These are phyloP conservation scores for Hypoxylon lienhwacheense DNA, from an alignment of 495 filamentous ascomycete genomes.

Conservation along the genomic window DNA sequence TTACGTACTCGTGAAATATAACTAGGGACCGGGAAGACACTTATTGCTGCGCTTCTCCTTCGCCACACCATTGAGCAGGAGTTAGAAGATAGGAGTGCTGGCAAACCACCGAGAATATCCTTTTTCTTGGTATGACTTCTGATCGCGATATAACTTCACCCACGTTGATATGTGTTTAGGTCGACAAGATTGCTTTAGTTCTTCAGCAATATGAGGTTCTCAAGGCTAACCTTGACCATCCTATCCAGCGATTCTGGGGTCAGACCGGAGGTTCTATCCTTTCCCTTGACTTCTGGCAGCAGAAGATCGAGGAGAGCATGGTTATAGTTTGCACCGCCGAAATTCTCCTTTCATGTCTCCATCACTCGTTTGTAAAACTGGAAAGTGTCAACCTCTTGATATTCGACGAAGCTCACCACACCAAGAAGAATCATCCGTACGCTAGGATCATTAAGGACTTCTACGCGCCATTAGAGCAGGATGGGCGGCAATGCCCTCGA, in stretches of 20 bases:
- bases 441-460: slow-evolving; percentile 89
- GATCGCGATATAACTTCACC: neutral
- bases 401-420: slow-evolving; percentile 96
- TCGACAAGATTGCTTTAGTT: slow-evolving; percentile 86
- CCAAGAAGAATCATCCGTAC: slow-evolving; percentile 93
- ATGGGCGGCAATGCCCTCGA: slow-evolving; percentile 61
- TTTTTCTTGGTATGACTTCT: slow-evolving; percentile 73
- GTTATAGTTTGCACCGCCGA: slow-evolving; percentile 94
- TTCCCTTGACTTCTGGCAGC: slow-evolving; percentile 67
- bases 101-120: slow-evolving; percentile 63
- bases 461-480: slow-evolving; percentile 54
- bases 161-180: slow-evolving; percentile 45
- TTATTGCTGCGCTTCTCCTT: slow-evolving; percentile 88
- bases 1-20: slow-evolving; percentile 8
- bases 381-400: slow-evolving; percentile 85
- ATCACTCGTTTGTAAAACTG: slow-evolving; percentile 79
- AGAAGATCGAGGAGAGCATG: slow-evolving; percentile 70
- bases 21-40: slow-evolving; percentile 91
- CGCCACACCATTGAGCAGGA: slow-evolving; percentile 78
- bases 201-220: slow-evolving; percentile 89
- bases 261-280: slow-evolving; percentile 58
- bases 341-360: slow-evolving; percentile 76
- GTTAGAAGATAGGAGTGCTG: slow-evolving; percentile 66
- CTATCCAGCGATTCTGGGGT: slow-evolving; percentile 77
- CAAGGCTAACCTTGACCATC: slow-evolving; percentile 78